Evolutionary conservation across 2,329 filamentous ascomycete species (phyloP).

Genomic region (Coniella lustricola): DNA sequence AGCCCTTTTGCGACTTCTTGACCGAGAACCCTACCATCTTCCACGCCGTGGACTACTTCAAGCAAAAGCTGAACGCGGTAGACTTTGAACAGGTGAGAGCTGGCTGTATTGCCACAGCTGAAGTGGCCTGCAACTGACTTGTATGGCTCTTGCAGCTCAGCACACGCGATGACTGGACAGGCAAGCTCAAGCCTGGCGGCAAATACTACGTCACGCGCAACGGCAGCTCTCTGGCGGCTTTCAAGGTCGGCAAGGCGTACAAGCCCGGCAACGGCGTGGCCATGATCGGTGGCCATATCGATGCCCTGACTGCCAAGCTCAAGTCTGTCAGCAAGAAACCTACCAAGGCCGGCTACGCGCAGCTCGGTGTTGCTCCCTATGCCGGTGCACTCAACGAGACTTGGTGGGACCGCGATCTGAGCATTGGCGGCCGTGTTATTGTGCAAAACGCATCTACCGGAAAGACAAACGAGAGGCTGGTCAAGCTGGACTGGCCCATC

Average conservation of each 20-base stretch:
- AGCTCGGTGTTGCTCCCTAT: constrained; percentile 89
- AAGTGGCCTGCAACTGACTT: constrained; percentile 12
- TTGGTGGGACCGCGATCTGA: constrained; percentile 96
- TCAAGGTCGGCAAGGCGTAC: constrained; percentile 74
- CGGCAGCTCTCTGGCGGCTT: constrained; percentile 77
- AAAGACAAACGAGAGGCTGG: constrained; percentile 73
- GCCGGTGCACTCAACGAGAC: constrained; percentile 80
- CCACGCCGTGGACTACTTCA: constrained; percentile 77
- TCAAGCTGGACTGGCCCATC: constrained; percentile 90
- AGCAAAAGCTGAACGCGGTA: constrained; percentile 59
- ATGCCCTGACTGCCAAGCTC: constrained; percentile 81
- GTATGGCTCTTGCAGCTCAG: constrained; percentile 47
- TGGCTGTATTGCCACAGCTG: too few species aligned
- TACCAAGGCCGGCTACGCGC: constrained; percentile 77
- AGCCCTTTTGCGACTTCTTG: constrained; percentile 84
- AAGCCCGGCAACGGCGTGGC: constrained; percentile 78
- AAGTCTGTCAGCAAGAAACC: constrained; percentile 86
- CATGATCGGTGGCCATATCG: constrained; percentile 87
- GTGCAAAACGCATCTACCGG: constrained; percentile 65
- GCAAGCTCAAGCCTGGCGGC: constrained; percentile 66
- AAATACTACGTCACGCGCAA: constrained; percentile 89
- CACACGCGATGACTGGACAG: constrained; percentile 70
- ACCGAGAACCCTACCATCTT: constrained; percentile 88
- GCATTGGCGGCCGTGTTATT: constrained; percentile 82
- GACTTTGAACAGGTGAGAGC: constrained; percentile 65